These are phyloP conservation scores for Hypholoma fasciculare DNA, from an alignment of 768 basidiomycete genomes.

Conservation along the genomic window DNA sequence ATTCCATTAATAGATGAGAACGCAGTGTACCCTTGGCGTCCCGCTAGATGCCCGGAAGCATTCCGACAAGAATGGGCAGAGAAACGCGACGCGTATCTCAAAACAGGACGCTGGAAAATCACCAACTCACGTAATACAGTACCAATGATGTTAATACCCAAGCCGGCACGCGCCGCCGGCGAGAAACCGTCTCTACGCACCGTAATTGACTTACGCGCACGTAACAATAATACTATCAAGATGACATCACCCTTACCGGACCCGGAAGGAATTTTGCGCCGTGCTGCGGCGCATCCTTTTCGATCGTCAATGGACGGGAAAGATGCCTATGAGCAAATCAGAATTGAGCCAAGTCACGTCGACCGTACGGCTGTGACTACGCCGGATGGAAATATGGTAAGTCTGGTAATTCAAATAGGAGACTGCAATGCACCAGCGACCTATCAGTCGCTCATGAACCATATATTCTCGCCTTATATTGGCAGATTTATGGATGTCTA, in stretches of 20 bases:
- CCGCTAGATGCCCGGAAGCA: too few species aligned
- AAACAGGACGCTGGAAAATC: too few species aligned
- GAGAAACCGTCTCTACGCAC: conserved; percentile 11
- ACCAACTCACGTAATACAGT: too few species aligned
- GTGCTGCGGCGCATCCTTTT: not conserved
- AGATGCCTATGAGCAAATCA: not conserved
- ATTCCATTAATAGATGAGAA: too few species aligned
- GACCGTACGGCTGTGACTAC: conserved; percentile 1
- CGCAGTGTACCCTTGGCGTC: too few species aligned
- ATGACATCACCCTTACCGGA: not conserved
- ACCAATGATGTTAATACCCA: too few species aligned
- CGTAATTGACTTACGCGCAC: not conserved
- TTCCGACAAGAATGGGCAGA: too few species aligned
- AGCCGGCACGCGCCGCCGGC: too few species aligned
- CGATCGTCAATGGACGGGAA: not conserved
- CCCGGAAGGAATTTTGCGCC: not conserved
- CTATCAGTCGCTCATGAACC: conserved; percentile 36
- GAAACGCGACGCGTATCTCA: too few species aligned
- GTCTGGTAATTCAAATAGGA: not conserved
- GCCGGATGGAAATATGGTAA: conserved; percentile 3
- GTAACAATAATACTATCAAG: not conserved
- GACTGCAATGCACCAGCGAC: too few species aligned
- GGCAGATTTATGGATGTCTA: conserved; percentile 37
- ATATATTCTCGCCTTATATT: conserved; percentile 31
- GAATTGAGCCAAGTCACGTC: not conserved